These are phyloP conservation scores for Exobasidium cylindrosporum DNA, from an alignment of 1,284 basidiomycete genomes.

Conservation along the genomic window DNA sequence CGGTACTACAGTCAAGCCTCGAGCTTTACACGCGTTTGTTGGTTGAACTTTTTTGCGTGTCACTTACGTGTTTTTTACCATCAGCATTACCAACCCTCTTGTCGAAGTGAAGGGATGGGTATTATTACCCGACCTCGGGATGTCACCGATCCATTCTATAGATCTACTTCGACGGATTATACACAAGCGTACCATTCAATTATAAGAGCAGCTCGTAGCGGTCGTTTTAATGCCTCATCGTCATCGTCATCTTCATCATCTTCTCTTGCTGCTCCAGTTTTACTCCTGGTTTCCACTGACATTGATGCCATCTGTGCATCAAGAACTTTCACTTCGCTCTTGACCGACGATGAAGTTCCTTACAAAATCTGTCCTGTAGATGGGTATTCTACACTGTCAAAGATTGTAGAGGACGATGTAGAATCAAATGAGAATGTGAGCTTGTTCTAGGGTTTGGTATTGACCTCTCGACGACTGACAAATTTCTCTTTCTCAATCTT, in stretches of 20 bases:
- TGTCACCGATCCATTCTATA: slow-evolving; percentile 20
- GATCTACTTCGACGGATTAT: slow-evolving; percentile 26
- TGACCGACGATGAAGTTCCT: slow-evolving; percentile 89
- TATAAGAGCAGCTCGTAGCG: slow-evolving; percentile 19
- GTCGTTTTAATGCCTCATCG: slow-evolving; percentile 17
- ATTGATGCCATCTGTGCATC: slow-evolving; percentile 86
- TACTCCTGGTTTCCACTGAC: slow-evolving; percentile 81
- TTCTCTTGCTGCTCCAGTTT: slow-evolving; percentile 58
- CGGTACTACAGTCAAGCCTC: no score
- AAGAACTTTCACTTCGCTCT: slow-evolving; percentile 80
- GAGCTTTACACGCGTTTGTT: no score
- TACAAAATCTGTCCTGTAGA: slow-evolving; percentile 88
- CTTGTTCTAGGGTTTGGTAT: slow-evolving; percentile 28
- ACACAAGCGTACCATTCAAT: slow-evolving; percentile 45
- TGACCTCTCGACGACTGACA: slow-evolving; percentile 6
- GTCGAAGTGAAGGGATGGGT: slow-evolving; percentile 17
- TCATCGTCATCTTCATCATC: slow-evolving; percentile 29
- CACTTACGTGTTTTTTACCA: no score
- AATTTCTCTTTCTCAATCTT: slow-evolving; percentile 11
- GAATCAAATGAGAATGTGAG: slow-evolving; percentile 68
- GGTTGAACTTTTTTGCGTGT: no score
- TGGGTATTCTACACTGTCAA: slow-evolving; percentile 72
- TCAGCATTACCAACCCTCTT: neutral
- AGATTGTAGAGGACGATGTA: slow-evolving; percentile 66
- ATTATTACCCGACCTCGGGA: slow-evolving; percentile 31